Percentiles rank a stretch among this genome's conserved stretches.
These are phyloP conservation scores for Ophiostoma sp. DNA, from an alignment of 2,329 filamentous ascomycete genomes.

Conservation along the genomic window DNA sequence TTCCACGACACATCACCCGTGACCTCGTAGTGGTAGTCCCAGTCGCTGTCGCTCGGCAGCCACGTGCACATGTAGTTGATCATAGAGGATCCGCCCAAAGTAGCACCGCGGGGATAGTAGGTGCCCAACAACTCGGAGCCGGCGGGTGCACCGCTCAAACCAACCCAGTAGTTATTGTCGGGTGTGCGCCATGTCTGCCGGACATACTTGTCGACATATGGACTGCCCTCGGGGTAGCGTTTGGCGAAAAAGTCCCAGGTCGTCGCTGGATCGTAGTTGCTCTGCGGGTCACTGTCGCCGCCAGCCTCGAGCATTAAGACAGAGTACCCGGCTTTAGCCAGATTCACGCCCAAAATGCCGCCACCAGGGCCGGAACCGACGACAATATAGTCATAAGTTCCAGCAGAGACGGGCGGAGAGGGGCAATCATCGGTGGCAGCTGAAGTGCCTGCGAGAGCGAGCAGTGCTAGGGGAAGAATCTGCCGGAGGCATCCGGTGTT, in stretches of 20 bases:
- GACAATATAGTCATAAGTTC: not conserved
- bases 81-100: conserved; percentile 38
- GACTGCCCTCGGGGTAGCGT: conserved; percentile 42
- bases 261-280: conserved; percentile 50
- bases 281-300: conserved; percentile 47
- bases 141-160: not conserved
- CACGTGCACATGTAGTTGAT: conserved; percentile 36
- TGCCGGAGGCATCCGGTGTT: not conserved
- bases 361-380: not conserved
- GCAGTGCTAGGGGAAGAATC: not conserved
- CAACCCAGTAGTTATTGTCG: not conserved
- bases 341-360: conserved; percentile 34
- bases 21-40: conserved; percentile 29
- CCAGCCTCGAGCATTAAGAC: conserved; percentile 57
- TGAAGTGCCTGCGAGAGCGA: not conserved
- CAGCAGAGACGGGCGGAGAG: not conserved
- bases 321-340: conserved; percentile 54
- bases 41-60: conserved; percentile 33
- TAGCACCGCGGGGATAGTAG: conserved; percentile 29
- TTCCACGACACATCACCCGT: conserved; percentile 32
- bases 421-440: not conserved
- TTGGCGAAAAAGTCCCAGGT: conserved; percentile 59
- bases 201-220: not conserved
- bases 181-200: not conserved
- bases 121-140: not conserved